A percentile compares a stretch with the other conserved stretches of the same genome.
Evolutionary conservation across 108 stramenopile species (phyloP).

Genomic region (Cyclotella distinguenda): DNA sequence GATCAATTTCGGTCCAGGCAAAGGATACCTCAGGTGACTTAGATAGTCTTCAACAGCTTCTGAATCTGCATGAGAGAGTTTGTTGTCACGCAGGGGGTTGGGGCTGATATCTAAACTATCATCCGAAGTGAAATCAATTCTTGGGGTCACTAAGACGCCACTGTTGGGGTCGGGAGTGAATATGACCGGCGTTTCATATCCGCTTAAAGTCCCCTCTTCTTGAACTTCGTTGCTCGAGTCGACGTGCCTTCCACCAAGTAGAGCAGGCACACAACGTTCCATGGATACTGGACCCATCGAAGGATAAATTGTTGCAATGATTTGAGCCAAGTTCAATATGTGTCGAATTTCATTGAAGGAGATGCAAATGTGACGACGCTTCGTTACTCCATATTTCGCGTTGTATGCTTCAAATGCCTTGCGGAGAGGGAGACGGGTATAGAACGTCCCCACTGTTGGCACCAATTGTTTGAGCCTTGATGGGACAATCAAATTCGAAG

Average conservation of each 20-base stretch:
- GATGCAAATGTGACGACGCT: slow-evolving; percentile 80
- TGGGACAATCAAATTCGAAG: slow-evolving; percentile 20
- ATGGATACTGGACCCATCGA: slow-evolving; percentile 2
- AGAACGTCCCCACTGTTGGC: slow-evolving; percentile 86
- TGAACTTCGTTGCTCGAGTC: background rate
- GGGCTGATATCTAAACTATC: slow-evolving; percentile 6
- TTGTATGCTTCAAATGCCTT: slow-evolving; percentile 85
- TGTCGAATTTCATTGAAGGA: slow-evolving; percentile 93
- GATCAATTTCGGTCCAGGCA: slow-evolving; percentile 78
- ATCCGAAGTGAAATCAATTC: background rate
- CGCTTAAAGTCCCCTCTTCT: background rate
- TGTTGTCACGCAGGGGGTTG: background rate
- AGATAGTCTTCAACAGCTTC: slow-evolving; percentile 33
- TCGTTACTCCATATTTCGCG: slow-evolving; percentile 76
- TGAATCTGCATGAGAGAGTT: slow-evolving; percentile 23
- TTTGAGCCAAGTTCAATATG: slow-evolving; percentile 88
- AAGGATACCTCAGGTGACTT: slow-evolving; percentile 9
- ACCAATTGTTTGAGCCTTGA: slow-evolving; percentile 75
- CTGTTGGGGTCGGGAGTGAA: background rate
- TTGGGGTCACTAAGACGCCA: background rate
- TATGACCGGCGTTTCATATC: background rate
- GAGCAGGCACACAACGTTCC: background rate
- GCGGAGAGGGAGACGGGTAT: slow-evolving; percentile 78
- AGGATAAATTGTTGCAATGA: slow-evolving; percentile 74
- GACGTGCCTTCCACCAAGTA: background rate